A percentile compares a stretch with the other conserved stretches of the same genome.
These are phyloP conservation scores for Trichopus zeylanicus DNA, from an alignment of 116 monocot species.

Conservation along the genomic window DNA sequence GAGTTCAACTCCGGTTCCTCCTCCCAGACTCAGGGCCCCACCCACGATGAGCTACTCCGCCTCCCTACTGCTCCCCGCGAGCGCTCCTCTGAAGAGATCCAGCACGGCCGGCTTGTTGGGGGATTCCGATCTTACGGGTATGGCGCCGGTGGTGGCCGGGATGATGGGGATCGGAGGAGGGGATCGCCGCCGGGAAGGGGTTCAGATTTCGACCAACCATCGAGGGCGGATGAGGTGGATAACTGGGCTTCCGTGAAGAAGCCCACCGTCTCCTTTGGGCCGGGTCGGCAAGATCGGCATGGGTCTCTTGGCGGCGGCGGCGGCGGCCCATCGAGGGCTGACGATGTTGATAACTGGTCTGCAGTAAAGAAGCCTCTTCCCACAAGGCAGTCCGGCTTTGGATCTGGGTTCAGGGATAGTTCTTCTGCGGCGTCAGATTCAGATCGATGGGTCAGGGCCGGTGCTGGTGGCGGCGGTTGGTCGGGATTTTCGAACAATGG, in stretches of 20 bases:
- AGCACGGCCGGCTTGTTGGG: slow-evolving; percentile 47
- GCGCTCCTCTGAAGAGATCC: slow-evolving; percentile 73
- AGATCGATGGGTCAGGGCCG: slow-evolving; percentile 60
- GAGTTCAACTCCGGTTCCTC: slow-evolving; percentile 42
- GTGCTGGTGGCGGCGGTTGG: slow-evolving; percentile 21
- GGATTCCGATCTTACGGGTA: slow-evolving; percentile 74
- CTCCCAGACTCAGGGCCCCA: slow-evolving; percentile 41
- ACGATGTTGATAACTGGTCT: slow-evolving; percentile 61
- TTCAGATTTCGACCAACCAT: slow-evolving; percentile 53
- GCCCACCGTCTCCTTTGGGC: slow-evolving; percentile 9
- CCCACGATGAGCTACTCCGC: slow-evolving; percentile 44
- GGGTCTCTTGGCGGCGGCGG: slow-evolving; percentile 20
- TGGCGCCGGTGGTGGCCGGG: slow-evolving; percentile 15
- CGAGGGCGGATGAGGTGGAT: slow-evolving; percentile 77
- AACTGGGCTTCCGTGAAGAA: slow-evolving; percentile 76
- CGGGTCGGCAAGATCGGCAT: slow-evolving; percentile 37
- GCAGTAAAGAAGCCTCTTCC: slow-evolving; percentile 44
- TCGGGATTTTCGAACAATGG: slow-evolving; percentile 16
- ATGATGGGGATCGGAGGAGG: slow-evolving; percentile 21
- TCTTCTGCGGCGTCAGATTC: slow-evolving; percentile 30
- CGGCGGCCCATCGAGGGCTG: slow-evolving; percentile 36
- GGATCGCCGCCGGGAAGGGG: slow-evolving; percentile 6
- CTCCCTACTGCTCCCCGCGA: slow-evolving; percentile 82
- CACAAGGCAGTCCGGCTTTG: slow-evolving; percentile 32
- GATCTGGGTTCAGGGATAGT: slow-evolving; percentile 62